These are phyloP conservation scores for Pythium coloratum DNA, from an alignment of 352 stramenopile genomes.

Conservation along the genomic window DNA sequence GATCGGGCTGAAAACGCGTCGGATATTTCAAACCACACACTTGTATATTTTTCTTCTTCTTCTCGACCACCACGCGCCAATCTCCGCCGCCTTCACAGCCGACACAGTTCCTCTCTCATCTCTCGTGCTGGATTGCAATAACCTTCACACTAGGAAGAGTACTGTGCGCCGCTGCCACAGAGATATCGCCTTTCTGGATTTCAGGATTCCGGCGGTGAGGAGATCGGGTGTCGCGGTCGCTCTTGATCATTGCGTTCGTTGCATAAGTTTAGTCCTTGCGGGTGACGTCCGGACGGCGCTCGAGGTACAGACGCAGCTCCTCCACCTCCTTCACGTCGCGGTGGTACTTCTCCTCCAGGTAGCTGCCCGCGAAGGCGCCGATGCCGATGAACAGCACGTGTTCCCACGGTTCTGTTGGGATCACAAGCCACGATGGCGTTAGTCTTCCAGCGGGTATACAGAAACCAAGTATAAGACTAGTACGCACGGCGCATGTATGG, in stretches of 20 bases:
- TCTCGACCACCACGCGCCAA: not conserved
- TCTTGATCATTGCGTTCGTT: slow-evolving; percentile 12
- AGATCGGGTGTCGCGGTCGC: not conserved
- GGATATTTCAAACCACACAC: slow-evolving; percentile 8
- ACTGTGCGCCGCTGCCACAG: not conserved
- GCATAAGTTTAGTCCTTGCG: slow-evolving; percentile 48
- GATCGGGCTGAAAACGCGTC: not conserved
- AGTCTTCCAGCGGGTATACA: not conserved
- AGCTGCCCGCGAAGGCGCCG: slow-evolving; percentile 59
- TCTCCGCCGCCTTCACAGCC: not conserved
- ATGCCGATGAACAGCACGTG: slow-evolving; percentile 71
- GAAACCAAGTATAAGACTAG: not conserved
- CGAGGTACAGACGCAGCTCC: slow-evolving; percentile 71
- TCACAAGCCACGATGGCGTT: not conserved
- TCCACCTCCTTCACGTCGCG: slow-evolving; percentile 73
- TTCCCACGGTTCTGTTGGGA: slow-evolving; percentile 70
- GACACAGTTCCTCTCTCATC: not conserved
- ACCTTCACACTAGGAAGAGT: not conserved
- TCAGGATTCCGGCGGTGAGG: slow-evolving; percentile 13
- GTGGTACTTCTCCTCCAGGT: slow-evolving; percentile 76
- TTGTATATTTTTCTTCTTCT: not conserved
- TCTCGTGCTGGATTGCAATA: too few relatives aligned
- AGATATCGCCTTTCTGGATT: not conserved
- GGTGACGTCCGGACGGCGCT: slow-evolving; percentile 51
- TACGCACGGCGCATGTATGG: slow-evolving; percentile 82